Conservation (phyloP, 2,329 filamentous ascomycete species). For the Akanthomyces lecanii region DNA sequence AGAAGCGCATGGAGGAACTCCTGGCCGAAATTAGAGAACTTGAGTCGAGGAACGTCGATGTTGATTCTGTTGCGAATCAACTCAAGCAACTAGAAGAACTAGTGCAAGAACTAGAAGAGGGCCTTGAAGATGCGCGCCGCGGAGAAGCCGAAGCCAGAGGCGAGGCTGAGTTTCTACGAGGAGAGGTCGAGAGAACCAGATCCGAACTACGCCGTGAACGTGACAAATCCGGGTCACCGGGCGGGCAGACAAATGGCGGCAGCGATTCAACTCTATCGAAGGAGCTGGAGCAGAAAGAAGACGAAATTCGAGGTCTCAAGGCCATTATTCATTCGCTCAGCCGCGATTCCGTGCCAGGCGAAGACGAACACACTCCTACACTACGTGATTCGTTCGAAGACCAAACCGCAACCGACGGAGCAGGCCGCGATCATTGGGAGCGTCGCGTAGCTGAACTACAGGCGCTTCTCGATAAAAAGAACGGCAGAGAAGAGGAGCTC, state of each 20-base stretch:
- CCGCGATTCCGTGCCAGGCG: constrained; percentile 59
- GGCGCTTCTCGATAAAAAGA: constrained; percentile 67
- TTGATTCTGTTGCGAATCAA: constrained; percentile 85
- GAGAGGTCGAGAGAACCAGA: constrained; percentile 87
- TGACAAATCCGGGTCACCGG: constrained; percentile 58
- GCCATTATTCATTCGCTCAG: constrained; percentile 96
- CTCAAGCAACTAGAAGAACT: constrained; percentile 94
- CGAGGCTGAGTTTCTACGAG: constrained; percentile 91
- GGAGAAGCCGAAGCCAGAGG: constrained; percentile 94
- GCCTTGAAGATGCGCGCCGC: constrained; percentile 86
- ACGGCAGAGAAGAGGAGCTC: constrained; percentile 72
- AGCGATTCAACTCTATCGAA: constrained; percentile 54
- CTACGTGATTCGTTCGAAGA: constrained; percentile 22
- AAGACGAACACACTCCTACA: constrained; percentile 31
- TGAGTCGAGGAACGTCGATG: constrained; percentile 78
- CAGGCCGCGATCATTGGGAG: constrained; percentile 66
- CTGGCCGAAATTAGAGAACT: constrained; percentile 79
- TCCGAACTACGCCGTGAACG: constrained; percentile 84
- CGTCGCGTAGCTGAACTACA: constrained; percentile 77
- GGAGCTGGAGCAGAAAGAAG: constrained; percentile 89
- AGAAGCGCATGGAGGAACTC: constrained; percentile 83
- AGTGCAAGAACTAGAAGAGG: constrained; percentile 94
- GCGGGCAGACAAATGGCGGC: constrained; percentile 33
- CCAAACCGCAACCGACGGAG: constrained; percentile 31
- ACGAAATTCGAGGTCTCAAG: constrained; percentile 94